Percentiles rank a stretch among this genome's conserved stretches.
phyloP scores from a whole-genome alignment of 306 rosid genomes.

The Medicago ruthenica region DNA sequence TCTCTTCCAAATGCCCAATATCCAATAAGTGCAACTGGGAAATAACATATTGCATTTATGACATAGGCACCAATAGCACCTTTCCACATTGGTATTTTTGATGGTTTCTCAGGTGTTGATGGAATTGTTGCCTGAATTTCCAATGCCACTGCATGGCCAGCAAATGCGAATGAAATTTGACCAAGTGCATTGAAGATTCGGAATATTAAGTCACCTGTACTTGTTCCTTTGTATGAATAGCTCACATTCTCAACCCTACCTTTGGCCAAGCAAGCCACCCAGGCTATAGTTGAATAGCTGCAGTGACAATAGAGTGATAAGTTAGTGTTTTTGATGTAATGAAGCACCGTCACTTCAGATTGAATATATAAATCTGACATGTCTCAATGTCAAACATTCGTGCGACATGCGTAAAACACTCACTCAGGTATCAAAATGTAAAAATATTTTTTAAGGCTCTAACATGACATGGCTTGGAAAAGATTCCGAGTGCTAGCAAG shows the following conservation, averaged over 20 bases:
- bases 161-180: slow-evolving; percentile 86
- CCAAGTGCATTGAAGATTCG: slow-evolving; percentile 88
- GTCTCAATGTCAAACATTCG: neutral
- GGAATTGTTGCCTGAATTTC: slow-evolving; percentile 99
- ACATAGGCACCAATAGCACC: slow-evolving; percentile 84
- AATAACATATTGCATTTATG: slow-evolving; percentile 84
- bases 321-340: neutral
- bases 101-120: slow-evolving; percentile 83
- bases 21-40: slow-evolving; percentile 86
- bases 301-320: slow-evolving; percentile 6
- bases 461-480: too few relatives aligned
- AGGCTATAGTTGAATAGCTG: slow-evolving; percentile 90
- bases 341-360: neutral
- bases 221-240: slow-evolving; percentile 73
- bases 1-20: slow-evolving; percentile 93
- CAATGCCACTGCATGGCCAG: slow-evolving; percentile 91
- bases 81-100: slow-evolving; percentile 86
- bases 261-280: slow-evolving; percentile 78
- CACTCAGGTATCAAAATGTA: too few relatives aligned
- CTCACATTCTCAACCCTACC: slow-evolving; percentile 74
- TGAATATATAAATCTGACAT: neutral
- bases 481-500: too few relatives aligned
- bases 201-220: slow-evolving; percentile 61
- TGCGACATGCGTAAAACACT: neutral
- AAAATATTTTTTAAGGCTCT: too few relatives aligned